Base-by-base conservation (phyloP, 805 yeast species). In the Nakazawaea peltata region DNA sequence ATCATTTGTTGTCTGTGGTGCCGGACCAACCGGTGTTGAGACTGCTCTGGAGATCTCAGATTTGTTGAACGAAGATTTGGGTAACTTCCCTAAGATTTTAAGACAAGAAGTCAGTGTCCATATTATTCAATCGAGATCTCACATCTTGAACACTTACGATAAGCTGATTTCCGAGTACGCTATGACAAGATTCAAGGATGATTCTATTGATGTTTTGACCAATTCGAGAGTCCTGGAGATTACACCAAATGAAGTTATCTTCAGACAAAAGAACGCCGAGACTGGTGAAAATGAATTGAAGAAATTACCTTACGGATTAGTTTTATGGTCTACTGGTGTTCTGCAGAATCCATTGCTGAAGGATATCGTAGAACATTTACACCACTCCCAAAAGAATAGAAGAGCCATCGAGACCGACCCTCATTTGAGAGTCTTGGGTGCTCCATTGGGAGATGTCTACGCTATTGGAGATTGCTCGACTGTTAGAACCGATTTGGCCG, bases 311-410 rank as follows among this genome's bases (percentile, higher is more conserved):
- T 78, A 68, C 41, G 87, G 87, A 10, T 52, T 80, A 25, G 77
- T 85, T 50, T 51, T 80, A 30, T 80, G 87, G 87, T 77, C 85
- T 1, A 80, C 87, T 1, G 87, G 87, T 41, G 82, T 79, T 26
- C 74, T 81, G 5, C 78, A 74, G 45, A 69, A 74, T 41, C 81
- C 79, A 12, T 51, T 80, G 33, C 77, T 83, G 6, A 66, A 67
- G 49, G 66, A 65, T 26, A 63, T 80, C 29, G 78, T 70, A 30
- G 55, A 62, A 15, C 53, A 63, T n/a, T 57, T 80, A 25, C 50
- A 58, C 11, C 62, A 56, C 1, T 50, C 57, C 21, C 86, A 80
- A 56, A 62, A 61, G 44, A 80, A 80, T 50, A 68, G 63, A 46
- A 70, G 81, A 45, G 87, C 86, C n/a, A 71, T 80, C 32, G 86